Percentiles rank a stretch among this genome's conserved stretches.
Evolutionary conservation across 202 grass and related monocot species (phyloP).

Genomic region (Panicum virgatum): DNA sequence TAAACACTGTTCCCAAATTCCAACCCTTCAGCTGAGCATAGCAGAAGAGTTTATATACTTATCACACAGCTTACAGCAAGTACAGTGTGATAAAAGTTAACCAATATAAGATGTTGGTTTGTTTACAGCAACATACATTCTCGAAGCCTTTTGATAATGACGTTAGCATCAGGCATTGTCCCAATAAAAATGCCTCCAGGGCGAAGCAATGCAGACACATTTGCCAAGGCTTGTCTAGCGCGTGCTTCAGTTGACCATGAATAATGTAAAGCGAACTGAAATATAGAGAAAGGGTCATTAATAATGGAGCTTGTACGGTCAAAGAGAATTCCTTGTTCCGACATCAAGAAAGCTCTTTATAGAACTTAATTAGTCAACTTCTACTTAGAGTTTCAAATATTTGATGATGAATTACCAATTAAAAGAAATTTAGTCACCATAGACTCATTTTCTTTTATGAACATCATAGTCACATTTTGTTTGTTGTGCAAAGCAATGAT

Average conservation of each 20-base stretch:
- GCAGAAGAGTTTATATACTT: conserved; percentile 22
- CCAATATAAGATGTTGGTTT: conserved; percentile 26
- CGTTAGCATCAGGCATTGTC: conserved; percentile 78
- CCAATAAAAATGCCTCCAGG: conserved; percentile 87
- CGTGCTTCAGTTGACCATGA: conserved; percentile 96
- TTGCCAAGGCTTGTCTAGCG: conserved; percentile 83
- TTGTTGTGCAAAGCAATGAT: conserved; percentile 15
- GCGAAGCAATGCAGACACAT: conserved; percentile 88
- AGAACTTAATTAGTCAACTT: not conserved
- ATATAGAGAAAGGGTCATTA: conserved; percentile 1
- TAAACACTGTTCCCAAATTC: conserved; percentile 95
- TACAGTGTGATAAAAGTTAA: conserved; percentile 23
- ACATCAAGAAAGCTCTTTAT: conserved; percentile 11
- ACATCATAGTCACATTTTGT: not conserved
- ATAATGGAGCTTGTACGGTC: not conserved
- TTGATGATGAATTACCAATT: not conserved
- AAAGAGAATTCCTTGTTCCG: not conserved
- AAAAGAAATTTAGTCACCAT: not conserved
- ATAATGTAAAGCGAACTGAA: conserved; percentile 99
- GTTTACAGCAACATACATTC: conserved; percentile 45
- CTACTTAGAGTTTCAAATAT: not conserved
- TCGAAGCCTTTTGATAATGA: conserved; percentile 84
- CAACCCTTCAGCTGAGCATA: conserved; percentile 74
- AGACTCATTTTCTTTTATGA: conserved; percentile 16
- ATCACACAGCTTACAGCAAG: conserved; percentile 21